These are phyloP conservation scores for Eutrema japonicum DNA, from an alignment of 345 rosid species.

Conservation along the genomic window DNA sequence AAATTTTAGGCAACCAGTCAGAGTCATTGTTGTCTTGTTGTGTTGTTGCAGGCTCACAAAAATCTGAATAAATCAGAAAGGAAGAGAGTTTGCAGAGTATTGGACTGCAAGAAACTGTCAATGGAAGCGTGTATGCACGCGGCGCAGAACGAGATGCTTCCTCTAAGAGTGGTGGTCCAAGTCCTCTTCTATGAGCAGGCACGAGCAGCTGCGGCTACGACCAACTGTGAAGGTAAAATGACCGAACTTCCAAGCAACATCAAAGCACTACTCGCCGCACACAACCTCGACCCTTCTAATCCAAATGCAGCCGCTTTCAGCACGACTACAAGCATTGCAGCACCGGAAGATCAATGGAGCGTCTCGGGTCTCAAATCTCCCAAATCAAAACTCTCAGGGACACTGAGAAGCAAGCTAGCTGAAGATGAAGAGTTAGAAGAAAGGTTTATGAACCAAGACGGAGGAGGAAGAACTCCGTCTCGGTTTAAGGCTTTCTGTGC, in stretches of 20 bases:
- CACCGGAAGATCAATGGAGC: conserved; percentile 90
- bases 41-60: conserved; percentile 65
- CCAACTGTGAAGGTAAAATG: conserved; percentile 59
- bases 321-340: conserved; percentile 64
- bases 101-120: conserved; percentile 94
- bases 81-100: conserved; percentile 74
- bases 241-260: conserved; percentile 80
- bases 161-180: conserved; percentile 90
- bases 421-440: conserved; percentile 78
- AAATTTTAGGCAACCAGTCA: not conserved
- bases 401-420: conserved; percentile 81
- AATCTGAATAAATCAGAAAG: conserved; percentile 82
- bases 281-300: conserved; percentile 75
- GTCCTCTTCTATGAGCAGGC: conserved; percentile 97
- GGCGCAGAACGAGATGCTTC: conserved; percentile 89
- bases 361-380: conserved; percentile 89
- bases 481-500: conserved; percentile 76
- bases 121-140: conserved; percentile 99
- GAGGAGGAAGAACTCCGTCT: conserved; percentile 64
- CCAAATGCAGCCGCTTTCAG: conserved; percentile 61
- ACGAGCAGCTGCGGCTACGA: conserved; percentile 60
- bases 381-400: conserved; percentile 61
- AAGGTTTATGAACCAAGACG: conserved; percentile 57
- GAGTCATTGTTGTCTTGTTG: not conserved
- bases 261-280: conserved; percentile 80